phyloP scores from a whole-genome alignment of 1,284 basidiomycete species.

The Crucibulum parvulum region DNA sequence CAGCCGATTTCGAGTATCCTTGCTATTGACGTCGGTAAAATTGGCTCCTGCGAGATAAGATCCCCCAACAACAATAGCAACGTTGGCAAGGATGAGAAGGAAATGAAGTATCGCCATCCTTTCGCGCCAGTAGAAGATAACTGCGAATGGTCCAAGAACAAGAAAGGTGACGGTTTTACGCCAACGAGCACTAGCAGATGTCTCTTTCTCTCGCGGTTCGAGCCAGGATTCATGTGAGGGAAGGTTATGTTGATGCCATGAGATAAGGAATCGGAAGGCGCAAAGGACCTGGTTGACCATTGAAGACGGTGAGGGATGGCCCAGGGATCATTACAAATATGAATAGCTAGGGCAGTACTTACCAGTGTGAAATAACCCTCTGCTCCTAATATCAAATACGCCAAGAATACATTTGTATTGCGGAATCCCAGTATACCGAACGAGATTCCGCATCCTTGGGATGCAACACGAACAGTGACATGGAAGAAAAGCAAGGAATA shows the following conservation, averaged over 20 bases:
- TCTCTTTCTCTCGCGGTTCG: constrained; percentile 26
- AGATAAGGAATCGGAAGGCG: constrained; percentile 38
- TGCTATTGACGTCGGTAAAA: constrained; percentile 13
- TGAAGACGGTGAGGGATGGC: not conserved
- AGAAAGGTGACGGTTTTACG: constrained; percentile 18
- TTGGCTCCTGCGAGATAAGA: constrained; percentile 32
- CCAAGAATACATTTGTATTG: constrained; percentile 30
- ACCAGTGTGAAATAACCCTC: constrained; percentile 15
- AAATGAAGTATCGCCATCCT: constrained; percentile 35
- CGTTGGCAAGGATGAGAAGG: constrained; percentile 34
- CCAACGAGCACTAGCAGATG: constrained; percentile 11
- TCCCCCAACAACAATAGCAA: constrained; percentile 35
- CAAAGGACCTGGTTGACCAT: constrained; percentile 28
- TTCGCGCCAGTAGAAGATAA: constrained; percentile 12
- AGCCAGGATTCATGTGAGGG: constrained; percentile 36
- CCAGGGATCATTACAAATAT: not conserved
- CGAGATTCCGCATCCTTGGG: constrained; percentile 36
- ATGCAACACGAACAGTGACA: constrained; percentile 36
- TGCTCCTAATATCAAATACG: constrained; percentile 32
- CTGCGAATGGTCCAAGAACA: constrained; percentile 13
- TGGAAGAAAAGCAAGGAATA: constrained; percentile 37
- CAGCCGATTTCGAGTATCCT: constrained; percentile 14
- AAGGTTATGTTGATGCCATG: constrained; percentile 41
- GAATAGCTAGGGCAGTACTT: not conserved
- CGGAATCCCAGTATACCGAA: constrained; percentile 36